Conservation (phyloP, 2,329 filamentous ascomycete genomes). For the Colletotrichum kahawae region DNA sequence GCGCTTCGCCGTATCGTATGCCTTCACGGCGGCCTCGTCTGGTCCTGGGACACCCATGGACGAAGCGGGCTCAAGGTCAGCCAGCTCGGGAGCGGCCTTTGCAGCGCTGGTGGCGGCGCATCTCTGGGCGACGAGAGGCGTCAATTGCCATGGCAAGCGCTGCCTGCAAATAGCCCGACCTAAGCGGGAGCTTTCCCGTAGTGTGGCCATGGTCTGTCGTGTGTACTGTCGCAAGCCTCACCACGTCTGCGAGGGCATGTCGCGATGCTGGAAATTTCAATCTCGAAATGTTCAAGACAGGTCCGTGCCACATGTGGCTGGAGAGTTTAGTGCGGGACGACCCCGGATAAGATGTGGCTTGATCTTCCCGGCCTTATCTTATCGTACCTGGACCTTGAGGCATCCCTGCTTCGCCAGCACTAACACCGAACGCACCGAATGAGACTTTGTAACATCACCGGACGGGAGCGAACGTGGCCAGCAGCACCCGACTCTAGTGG, state of each 20-base stretch:
- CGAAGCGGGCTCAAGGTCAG: slow-evolving; percentile 57
- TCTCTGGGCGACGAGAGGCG: slow-evolving; percentile 33
- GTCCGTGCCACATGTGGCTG: slow-evolving; percentile 20
- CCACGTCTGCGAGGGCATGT: slow-evolving; percentile 8
- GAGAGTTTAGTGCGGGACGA: not conserved
- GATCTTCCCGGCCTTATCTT: not conserved
- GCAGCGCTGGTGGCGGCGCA: slow-evolving; percentile 52
- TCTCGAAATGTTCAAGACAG: slow-evolving; percentile 17
- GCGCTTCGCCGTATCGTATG: slow-evolving; percentile 45
- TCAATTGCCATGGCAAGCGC: slow-evolving; percentile 29
- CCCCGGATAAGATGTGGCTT: not conserved
- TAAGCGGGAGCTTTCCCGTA: slow-evolving; percentile 44
- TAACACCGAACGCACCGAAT: not conserved
- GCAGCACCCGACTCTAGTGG: not conserved
- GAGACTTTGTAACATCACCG: not conserved
- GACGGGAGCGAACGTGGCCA: slow-evolving; percentile 3
- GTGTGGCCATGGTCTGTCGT: slow-evolving; percentile 41
- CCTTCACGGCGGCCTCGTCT: slow-evolving; percentile 40
- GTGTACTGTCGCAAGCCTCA: not conserved
- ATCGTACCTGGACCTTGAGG: not conserved
- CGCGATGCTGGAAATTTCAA: slow-evolving; percentile 24
- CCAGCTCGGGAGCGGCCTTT: slow-evolving; percentile 39
- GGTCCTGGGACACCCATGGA: slow-evolving; percentile 49
- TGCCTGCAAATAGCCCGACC: slow-evolving; percentile 34
- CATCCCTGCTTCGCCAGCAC: not conserved